phyloP scores from a whole-genome alignment of 73 alveolate species.

The Blepharisma japonicum region DNA sequence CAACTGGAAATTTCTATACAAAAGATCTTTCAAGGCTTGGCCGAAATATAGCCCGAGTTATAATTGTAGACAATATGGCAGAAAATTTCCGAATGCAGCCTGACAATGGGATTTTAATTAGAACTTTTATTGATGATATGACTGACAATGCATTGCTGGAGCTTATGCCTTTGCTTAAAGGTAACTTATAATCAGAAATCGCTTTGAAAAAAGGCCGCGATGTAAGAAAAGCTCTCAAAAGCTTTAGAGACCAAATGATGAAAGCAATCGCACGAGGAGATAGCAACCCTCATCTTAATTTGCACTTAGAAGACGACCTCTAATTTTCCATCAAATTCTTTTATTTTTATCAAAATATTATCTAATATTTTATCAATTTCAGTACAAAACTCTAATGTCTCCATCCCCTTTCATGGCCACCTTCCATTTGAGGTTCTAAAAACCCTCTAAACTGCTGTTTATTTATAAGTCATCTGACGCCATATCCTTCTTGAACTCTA shows the following conservation, averaged over 20 bases:
- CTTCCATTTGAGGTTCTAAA: conserved; percentile 93
- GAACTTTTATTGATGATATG: conserved; percentile 71
- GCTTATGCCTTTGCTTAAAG: conserved; percentile 49
- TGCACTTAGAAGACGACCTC: conserved; percentile 9
- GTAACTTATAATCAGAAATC: conserved; percentile 38
- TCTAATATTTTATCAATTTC: too few relatives aligned
- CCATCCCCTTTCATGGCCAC: conserved; percentile 95
- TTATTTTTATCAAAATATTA: too few relatives aligned
- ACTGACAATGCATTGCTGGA: conserved; percentile 62
- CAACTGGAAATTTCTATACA: conserved; percentile 31
- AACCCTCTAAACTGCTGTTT: conserved; percentile 82
- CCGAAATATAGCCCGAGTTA: conserved; percentile 47
- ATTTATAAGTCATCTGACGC: conserved; percentile 81
- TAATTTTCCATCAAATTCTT: too few relatives aligned
- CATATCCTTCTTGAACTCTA: conserved; percentile 87
- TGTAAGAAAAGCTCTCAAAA: conserved; percentile 59
- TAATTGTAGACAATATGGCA: conserved; percentile 72
- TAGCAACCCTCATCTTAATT: conserved; percentile 40
- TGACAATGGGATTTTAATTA: conserved; percentile 67
- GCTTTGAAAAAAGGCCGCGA: conserved; percentile 51
- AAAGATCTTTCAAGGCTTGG: conserved; percentile 69
- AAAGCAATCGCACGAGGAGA: conserved; percentile 53
- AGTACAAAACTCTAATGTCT: conserved; percentile 62
- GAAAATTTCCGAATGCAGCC: conserved; percentile 70
- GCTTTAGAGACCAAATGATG: conserved; percentile 64